Evolutionary conservation across 1,139 yeast genomes (phyloP).

Genomic region (Saccharomyces hybrid): DNA sequence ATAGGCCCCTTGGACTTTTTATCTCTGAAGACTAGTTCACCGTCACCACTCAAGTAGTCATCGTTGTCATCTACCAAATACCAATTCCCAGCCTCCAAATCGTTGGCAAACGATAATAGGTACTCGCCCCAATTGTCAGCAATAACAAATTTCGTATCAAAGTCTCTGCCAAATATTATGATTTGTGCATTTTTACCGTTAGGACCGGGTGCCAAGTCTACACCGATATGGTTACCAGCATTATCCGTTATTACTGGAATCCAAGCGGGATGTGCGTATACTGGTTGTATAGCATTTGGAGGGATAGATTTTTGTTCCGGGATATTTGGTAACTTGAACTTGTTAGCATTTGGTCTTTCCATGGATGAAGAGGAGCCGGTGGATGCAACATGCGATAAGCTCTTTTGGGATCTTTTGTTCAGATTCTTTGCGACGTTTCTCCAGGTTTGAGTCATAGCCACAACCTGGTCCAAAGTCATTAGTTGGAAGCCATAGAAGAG

Average conservation of each 20-base stretch:
- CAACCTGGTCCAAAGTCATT: conserved; percentile 59
- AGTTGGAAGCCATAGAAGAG: conserved; percentile 55
- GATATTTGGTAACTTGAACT: conserved; percentile 33
- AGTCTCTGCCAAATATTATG: conserved; percentile 81
- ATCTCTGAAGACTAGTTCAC: conserved; percentile 62
- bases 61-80: conserved; percentile 48
- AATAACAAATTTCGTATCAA: conserved; percentile 68
- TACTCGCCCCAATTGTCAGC: conserved; percentile 86
- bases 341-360: conserved; percentile 14
- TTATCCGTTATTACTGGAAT: conserved; percentile 82
- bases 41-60: conserved; percentile 60
- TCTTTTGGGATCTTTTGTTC: conserved; percentile 25
- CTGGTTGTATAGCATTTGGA: conserved; percentile 57
- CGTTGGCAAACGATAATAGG: conserved; percentile 71
- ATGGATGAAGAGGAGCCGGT: conserved; percentile 4
- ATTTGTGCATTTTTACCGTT: conserved; percentile 79
- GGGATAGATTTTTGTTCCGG: conserved; percentile 73
- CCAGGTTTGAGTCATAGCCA: conserved; percentile 60
- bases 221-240: conserved; percentile 83
- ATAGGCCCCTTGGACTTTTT: conserved; percentile 42
- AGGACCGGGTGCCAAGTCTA: conserved; percentile 80
- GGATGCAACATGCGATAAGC: conserved; percentile 2
- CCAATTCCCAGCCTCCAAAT: conserved; percentile 73
- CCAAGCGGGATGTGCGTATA: conserved; percentile 85
- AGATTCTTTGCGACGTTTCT: conserved; percentile 50